Percentiles rank a stretch among this genome's conserved stretches.
These are phyloP conservation scores for Neophaeococcomyces mojaviensis DNA, from an alignment of 2,329 filamentous ascomycete species.

Conservation along the genomic window DNA sequence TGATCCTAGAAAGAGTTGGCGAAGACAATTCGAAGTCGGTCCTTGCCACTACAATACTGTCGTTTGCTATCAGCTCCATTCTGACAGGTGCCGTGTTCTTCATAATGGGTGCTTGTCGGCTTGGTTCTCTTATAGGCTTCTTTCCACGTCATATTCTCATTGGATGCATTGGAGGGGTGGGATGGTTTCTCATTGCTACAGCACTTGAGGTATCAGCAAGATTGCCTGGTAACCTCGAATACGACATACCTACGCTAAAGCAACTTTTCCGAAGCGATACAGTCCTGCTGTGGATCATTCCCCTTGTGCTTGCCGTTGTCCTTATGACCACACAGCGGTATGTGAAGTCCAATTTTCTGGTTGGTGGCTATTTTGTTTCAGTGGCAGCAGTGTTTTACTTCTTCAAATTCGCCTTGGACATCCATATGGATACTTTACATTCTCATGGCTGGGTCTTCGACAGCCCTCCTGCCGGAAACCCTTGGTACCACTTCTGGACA, in stretches of 20 bases:
- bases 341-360: slow-evolving; percentile 72
- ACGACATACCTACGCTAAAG: slow-evolving; percentile 67
- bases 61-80: slow-evolving; percentile 84
- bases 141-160: slow-evolving; percentile 95
- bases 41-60: slow-evolving; percentile 86
- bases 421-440: slow-evolving; percentile 62
- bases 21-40: slow-evolving; percentile 75
- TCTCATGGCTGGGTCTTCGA: slow-evolving; percentile 83
- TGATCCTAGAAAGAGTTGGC: slow-evolving; percentile 71
- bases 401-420: slow-evolving; percentile 44
- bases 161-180: slow-evolving; percentile 93
- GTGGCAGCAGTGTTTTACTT: slow-evolving; percentile 56
- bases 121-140: slow-evolving; percentile 91
- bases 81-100: slow-evolving; percentile 90
- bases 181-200: slow-evolving; percentile 86
- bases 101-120: slow-evolving; percentile 73
- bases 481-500: slow-evolving; percentile 97
- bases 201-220: slow-evolving; percentile 90
- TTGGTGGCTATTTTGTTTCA: slow-evolving; percentile 80
- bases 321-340: slow-evolving; percentile 70
- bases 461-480: slow-evolving; percentile 72
- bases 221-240: slow-evolving; percentile 75
- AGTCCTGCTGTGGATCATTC: slow-evolving; percentile 73
- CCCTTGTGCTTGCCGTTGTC: slow-evolving; percentile 65
- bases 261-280: slow-evolving; percentile 68